A percentile compares a stretch with the other conserved stretches of the same genome.
These are phyloP conservation scores for Agrocybe praecox DNA, from an alignment of 768 basidiomycete genomes.

Conservation along the genomic window DNA sequence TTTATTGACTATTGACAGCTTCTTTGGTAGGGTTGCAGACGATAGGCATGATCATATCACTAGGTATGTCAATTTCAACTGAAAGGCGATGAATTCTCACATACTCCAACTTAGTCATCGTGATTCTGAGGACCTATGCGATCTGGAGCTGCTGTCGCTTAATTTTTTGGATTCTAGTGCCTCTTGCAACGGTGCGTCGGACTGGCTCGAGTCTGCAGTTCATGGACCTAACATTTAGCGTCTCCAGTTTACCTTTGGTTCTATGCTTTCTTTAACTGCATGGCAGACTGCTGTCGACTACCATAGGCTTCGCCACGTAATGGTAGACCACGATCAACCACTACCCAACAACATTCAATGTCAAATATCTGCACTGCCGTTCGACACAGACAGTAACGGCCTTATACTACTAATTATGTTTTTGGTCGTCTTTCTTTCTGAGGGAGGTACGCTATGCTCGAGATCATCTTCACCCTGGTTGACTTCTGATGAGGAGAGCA, in stretches of 20 bases:
- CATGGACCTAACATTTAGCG: not conserved
- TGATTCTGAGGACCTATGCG: not conserved
- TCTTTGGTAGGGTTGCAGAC: not conserved
- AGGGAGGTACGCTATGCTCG: not conserved
- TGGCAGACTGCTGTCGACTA: slow-evolving; percentile 3
- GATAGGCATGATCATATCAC: not conserved
- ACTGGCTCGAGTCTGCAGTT: not conserved
- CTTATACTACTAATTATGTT: not conserved
- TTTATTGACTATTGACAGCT: not conserved
- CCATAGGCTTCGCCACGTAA: not conserved
- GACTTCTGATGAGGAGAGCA: not conserved
- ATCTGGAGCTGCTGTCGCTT: not conserved
- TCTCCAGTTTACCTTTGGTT: not conserved
- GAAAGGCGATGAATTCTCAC: not conserved
- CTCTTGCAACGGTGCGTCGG: not conserved
- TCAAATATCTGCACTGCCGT: not conserved
- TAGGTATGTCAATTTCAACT: not conserved
- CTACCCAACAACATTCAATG: not conserved
- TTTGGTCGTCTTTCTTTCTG: not conserved
- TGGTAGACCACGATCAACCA: not conserved
- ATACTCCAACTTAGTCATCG: not conserved
- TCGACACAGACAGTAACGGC: not conserved
- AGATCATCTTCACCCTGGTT: not conserved
- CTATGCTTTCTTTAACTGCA: not conserved
- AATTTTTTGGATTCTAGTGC: not conserved